Evolutionary conservation across 768 basidiomycete genomes (phyloP), one percentile per base, ranked within the genome.

Genomic region (Termitomyces sp.): DNA sequence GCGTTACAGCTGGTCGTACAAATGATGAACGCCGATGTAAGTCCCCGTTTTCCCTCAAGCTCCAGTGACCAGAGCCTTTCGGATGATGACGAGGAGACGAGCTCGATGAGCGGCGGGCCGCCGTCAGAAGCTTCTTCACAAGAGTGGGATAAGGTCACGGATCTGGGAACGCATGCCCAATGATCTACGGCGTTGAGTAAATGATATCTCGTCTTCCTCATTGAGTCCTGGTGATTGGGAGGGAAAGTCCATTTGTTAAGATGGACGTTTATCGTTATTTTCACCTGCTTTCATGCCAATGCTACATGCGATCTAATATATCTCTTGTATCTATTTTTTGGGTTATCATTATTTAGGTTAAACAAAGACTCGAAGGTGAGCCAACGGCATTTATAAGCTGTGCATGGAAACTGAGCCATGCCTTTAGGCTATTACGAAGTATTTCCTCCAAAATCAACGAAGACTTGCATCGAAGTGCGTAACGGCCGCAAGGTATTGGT

Each of bases 141-240:
- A 74, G 92, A 93, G 71, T 94, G 91, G 92, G 92, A 94, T 75
- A 87, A 80, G 65, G 73, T 94, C 76, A 90, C 91, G 65, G 89
- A 93, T 69, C 81, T 88, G 50, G 88, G 83, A 60, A 76, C 78
- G 58, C 78, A 81, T 63, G 77, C 76, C 59, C 71, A 67, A 64
- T 68, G 59, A 65, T 53, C 58, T 36, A 59, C 62, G 55, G 20
- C 52, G 7, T 54, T 42, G 20, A 53, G 41, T 30, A n/a, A 42
- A 20, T 54, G 27, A 15, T 13, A 30, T 54, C 41, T 42, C 52
- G 37, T 58, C 45, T 57, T 30, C 53, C n/a, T 53, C 50, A 59
- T 57, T 57, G 44, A 34, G 56, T 61, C 49, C 53, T 58, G 61
- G 55, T 64, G 55, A 56, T 59, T 36, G 34, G 47, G 42, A 57